phyloP scores from a whole-genome alignment of 2,329 filamentous ascomycete species.

The Whalleya microplaca region DNA sequence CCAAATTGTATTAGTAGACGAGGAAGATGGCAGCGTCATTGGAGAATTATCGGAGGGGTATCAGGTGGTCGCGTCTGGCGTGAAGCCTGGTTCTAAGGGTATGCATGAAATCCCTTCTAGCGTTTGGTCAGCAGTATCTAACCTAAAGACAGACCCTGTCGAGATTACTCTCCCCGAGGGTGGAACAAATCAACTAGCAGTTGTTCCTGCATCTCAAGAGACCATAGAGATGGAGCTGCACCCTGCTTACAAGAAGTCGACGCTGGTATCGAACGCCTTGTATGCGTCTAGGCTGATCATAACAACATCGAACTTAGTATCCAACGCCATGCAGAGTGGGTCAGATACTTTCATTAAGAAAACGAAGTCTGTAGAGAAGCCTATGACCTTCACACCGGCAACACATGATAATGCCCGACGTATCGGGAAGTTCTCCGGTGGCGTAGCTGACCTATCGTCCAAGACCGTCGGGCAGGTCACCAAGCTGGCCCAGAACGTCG shows the following conservation, averaged over 20 bases:
- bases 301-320: slow-evolving; percentile 79
- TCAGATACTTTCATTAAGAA: slow-evolving; percentile 82
- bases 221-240: slow-evolving; percentile 80
- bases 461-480: slow-evolving; percentile 86
- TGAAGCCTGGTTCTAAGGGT: slow-evolving; percentile 93
- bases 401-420: slow-evolving; percentile 86
- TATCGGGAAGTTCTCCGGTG: slow-evolving; percentile 83
- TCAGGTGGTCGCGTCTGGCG: slow-evolving; percentile 75
- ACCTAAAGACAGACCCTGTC: slow-evolving; percentile 65
- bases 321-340: slow-evolving; percentile 74
- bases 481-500: slow-evolving; percentile 86
- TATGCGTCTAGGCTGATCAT: slow-evolving; percentile 91
- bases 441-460: slow-evolving; percentile 77
- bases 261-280: slow-evolving; percentile 83
- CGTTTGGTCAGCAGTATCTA: slow-evolving; percentile 12
- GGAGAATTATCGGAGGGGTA: slow-evolving; percentile 87
- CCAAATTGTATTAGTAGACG: slow-evolving; percentile 89
- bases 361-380: slow-evolving; percentile 76
- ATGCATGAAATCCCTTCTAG: slow-evolving; percentile 36
- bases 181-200: slow-evolving; percentile 62
- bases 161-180: slow-evolving; percentile 78
- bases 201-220: slow-evolving; percentile 68
- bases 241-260: slow-evolving; percentile 88
- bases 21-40: slow-evolving; percentile 94
- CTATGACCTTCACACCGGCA: slow-evolving; percentile 83